A percentile compares a stretch with the other conserved stretches of the same genome.
Evolutionary conservation across 2,329 filamentous ascomycete species (phyloP).

Genomic region (Penicillium janthinellum): DNA sequence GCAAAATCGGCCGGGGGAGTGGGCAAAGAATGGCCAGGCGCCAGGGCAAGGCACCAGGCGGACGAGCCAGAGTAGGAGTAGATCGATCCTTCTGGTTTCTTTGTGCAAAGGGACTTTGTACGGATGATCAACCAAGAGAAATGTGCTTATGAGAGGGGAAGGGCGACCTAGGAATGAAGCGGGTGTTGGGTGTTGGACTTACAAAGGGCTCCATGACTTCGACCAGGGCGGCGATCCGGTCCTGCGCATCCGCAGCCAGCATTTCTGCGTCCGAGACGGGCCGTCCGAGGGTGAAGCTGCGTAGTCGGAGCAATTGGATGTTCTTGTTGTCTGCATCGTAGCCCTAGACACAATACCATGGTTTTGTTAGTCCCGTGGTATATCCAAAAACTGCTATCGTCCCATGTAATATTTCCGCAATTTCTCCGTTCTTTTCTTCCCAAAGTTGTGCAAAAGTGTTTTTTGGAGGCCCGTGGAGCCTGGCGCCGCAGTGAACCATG

Average conservation of each 20-base stretch:
- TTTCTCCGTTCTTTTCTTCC: background rate
- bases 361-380: background rate
- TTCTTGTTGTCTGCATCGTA: constrained; percentile 74
- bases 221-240: constrained; percentile 66
- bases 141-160: background rate
- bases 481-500: constrained; percentile 40
- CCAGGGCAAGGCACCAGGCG: background rate
- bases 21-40: constrained; percentile 20
- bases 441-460: background rate
- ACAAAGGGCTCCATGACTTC: constrained; percentile 76
- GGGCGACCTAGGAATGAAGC: constrained; percentile 2
- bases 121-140: background rate
- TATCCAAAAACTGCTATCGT: background rate
- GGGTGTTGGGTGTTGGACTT: constrained; percentile 47
- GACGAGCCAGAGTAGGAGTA: constrained; percentile 12
- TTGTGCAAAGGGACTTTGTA: background rate
- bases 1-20: constrained; percentile 28
- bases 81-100: constrained; percentile 18
- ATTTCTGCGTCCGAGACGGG: constrained; percentile 69
- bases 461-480: constrained; percentile 23
- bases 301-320: constrained; percentile 77
- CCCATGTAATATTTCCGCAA: background rate
- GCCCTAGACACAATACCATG: constrained; percentile 56
- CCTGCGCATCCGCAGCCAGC: constrained; percentile 62
- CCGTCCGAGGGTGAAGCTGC: constrained; percentile 73